Evolutionary conservation across 2,329 filamentous ascomycete species (phyloP), one percentile per base, ranked within the genome.

Genomic region (Ciborinia camelliae): DNA sequence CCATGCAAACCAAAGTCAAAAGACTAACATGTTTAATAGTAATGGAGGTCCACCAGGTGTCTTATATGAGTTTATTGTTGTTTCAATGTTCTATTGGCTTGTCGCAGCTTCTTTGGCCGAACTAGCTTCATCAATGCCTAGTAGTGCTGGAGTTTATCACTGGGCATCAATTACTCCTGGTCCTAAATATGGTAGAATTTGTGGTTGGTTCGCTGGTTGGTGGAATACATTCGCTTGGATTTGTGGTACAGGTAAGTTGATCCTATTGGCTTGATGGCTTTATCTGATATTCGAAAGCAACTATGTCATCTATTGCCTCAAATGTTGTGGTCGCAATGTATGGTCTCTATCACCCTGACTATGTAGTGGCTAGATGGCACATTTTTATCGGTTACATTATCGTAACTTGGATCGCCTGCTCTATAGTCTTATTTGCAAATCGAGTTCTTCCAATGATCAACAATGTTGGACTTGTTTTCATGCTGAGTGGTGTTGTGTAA

Each of bases 41-140:
- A 87, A 88, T 75, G 86, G 86, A 67, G 86, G 86, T 0, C 82
- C 84, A 0, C 82, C 86, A 0, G 85, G 85, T 18, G 82, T 86
- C 0, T 75, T 88, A 2, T 88, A 87, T 74, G 86, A 87, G 75
- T 86, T 88, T 62, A 79, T 84, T 57, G 79, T 75, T 20, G 78
- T 81, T 4, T 79, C 79, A 1, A 70, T 81, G 47, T 82, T 81
- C 72, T 84, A 84, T 71, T 80, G 78, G 71, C 76, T 81, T 70
- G 78, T 84, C 64, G 79, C 78, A 43, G 78, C 80, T 8, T 82
- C 78, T 39, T 77, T 84, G 52, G 81, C 82, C 23, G 72, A 73
- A 66, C 63, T 73, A 9, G 71, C 71, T 45, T 72, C 70, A 30
- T 68, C 69, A 4, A 73, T 73, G 67, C 72, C 71, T 14, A 71